Base-by-base conservation (phyloP, 306 rosid genomes). In the Oxytropis ochrocephala region DNA sequence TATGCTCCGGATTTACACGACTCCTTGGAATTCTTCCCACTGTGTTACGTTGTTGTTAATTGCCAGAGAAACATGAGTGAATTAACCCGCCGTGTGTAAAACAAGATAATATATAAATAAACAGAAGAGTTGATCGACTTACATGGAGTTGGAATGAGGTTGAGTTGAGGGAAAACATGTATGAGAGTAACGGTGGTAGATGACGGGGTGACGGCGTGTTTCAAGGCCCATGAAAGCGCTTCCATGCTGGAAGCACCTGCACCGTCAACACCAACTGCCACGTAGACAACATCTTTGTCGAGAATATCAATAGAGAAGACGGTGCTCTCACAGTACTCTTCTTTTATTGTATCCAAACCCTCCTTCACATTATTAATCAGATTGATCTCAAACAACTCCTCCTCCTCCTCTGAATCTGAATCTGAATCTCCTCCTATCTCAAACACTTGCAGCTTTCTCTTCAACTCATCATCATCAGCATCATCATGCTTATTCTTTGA, bases 61-160 rank as follows among this genome's bases (percentile, higher is more conserved):
- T 14, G 6, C 24, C 63, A 36, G 21, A 16, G 11, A 43, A 57
- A 57, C 3, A n/a, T n/a, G n/a, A n/a, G n/a, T n/a, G n/a, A n/a
- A n/a, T n/a, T n/a, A n/a, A n/a, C n/a, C n/a, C n/a, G n/a, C n/a
- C n/a, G n/a, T n/a, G n/a, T n/a, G n/a, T n/a, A n/a, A n/a, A n/a
- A n/a, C n/a, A n/a, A n/a, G n/a, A n/a, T n/a, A n/a, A n/a, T n/a
- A n/a, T n/a, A n/a, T n/a, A n/a, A n/a, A n/a, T n/a, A n/a, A n/a
- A n/a, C n/a, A n/a, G n/a, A n/a, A n/a, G n/a, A n/a, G n/a, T n/a
- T n/a, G n/a, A n/a, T n/a, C n/a, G 21, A 65, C 87, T 74, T 83
- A 91, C 96, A 58, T 69, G 97, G 97, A 70, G 76, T 88, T 8
- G 91, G 97, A 14, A 91, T 79, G 65, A 30, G 55, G 21, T 71